A percentile compares a stretch with the other conserved stretches of the same genome.
These are phyloP conservation scores for Aspergillus neotritici DNA, from an alignment of 2,329 filamentous ascomycete species.

Conservation along the genomic window DNA sequence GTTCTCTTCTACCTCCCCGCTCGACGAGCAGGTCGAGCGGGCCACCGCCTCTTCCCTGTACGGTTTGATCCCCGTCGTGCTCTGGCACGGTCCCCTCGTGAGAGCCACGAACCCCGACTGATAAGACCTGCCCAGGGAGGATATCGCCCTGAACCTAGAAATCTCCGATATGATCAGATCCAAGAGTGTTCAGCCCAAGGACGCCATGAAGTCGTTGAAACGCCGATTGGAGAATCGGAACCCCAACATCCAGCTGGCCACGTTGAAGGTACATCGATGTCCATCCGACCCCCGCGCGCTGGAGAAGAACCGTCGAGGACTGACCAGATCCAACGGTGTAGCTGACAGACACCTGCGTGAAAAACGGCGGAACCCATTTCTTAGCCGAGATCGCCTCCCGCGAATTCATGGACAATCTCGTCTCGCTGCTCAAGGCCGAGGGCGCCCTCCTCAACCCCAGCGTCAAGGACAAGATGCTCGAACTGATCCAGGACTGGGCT, in stretches of 20 bases:
- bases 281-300: too few species aligned
- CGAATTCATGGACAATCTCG: slow-evolving; percentile 97
- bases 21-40: slow-evolving; percentile 96
- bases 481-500: slow-evolving; percentile 91
- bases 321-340: slow-evolving; percentile 22
- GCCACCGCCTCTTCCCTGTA: slow-evolving; percentile 93
- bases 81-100: slow-evolving; percentile 7
- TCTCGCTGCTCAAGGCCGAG: slow-evolving; percentile 78
- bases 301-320: too few species aligned
- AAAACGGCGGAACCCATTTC: slow-evolving; percentile 95
- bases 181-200: slow-evolving; percentile 94
- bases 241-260: slow-evolving; percentile 90
- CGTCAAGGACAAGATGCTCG: slow-evolving; percentile 83
- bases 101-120: too few species aligned
- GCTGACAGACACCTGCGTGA: slow-evolving; percentile 97
- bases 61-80: slow-evolving; percentile 24
- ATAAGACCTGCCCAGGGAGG: slow-evolving; percentile 57
- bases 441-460: slow-evolving; percentile 72
- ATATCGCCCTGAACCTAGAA: slow-evolving; percentile 94
- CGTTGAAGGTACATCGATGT: slow-evolving; percentile 65
- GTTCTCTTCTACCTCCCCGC: slow-evolving; percentile 86
- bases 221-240: slow-evolving; percentile 94
- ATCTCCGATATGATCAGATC: slow-evolving; percentile 97
- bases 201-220: slow-evolving; percentile 96
- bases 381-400: slow-evolving; percentile 90